Evolutionary conservation across 306 rosid genomes (phyloP).

Genomic region (Betula pendula): DNA sequence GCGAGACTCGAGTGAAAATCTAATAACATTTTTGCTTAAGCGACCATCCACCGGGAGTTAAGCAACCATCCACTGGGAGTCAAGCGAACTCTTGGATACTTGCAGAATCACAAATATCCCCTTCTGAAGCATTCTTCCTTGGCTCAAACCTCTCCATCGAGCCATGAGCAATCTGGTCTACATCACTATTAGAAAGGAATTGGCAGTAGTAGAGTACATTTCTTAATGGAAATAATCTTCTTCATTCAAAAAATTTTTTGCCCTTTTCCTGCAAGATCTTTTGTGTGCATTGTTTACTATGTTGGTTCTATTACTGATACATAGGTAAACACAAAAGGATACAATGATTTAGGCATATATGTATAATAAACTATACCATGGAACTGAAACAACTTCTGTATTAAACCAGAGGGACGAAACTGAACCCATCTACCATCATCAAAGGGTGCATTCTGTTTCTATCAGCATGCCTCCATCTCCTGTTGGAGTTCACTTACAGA

Average conservation of each 20-base stretch:
- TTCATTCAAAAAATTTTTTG: no score
- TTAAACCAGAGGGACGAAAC: conserved; percentile 30
- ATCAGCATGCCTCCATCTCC: conserved; percentile 78
- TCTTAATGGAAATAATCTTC: not conserved
- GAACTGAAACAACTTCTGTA: conserved; percentile 23
- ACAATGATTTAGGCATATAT: not conserved
- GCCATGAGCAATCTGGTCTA: no score
- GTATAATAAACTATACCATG: conserved; percentile 19
- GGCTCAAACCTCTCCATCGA: no score
- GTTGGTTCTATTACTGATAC: not conserved
- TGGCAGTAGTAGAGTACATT: not conserved
- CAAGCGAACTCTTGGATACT: no score
- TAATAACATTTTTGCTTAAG: no score
- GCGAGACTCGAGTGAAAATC: no score
- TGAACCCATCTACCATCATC: conserved; percentile 46
- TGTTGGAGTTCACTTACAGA: conserved; percentile 29
- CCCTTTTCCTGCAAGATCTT: no score
- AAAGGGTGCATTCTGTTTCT: conserved; percentile 52
- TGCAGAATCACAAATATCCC: no score
- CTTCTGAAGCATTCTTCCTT: no score
- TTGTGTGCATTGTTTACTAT: not conserved
- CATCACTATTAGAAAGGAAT: no score
- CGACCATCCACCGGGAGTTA: no score
- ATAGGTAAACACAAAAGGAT: not conserved
- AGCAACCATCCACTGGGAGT: no score